Base-by-base conservation (phyloP, 768 basidiomycete species). In the Boletus reticulatus region DNA sequence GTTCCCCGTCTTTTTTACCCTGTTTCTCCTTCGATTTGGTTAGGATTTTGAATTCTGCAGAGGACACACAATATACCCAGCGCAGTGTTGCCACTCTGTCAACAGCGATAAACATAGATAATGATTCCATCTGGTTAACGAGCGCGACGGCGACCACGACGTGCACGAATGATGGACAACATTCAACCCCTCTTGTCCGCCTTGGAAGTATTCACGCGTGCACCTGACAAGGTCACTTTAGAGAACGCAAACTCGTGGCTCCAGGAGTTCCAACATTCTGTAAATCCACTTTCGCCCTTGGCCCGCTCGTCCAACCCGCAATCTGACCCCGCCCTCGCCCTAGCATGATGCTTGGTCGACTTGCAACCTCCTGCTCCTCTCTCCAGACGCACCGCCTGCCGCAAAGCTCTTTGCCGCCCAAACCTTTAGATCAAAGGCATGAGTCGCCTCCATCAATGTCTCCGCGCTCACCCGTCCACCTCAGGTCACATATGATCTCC, bases 231-330 rank as follows among this genome's bases (percentile, higher is more conserved):
- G 65, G 73, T 74, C 16, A 85, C 92, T 17, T 80, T 97, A 61
- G 89, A 92, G 62, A 82, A 81, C 62, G 96, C 94, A 62, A 98
- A 97, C 76, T 76, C 84, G 62, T 98, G 94, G 94, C 87, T 99
- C 59, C 89, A 94, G 77, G 94, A 95, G 74, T 99, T 98, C 72
- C 96, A 99, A 78, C 95, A 98, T 80, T 95, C 93, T 79, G 96
- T 98, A 87, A 89, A 85, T 89, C 79, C 77, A 78, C 75, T 84
- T 84, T 85, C 84, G 80, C 82, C 80, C 84, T 74, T 83, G 81
- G 84, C 67, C 69, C 69, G 62, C 53, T 62, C 69, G 77, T 80
- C 79, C 73, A 78, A 74, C 75, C 77, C 65, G 78, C 78, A 73
- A 78, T 87, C 86, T 88, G 79, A 89, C 84, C 72, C 70, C 78